Percentiles rank a stretch among this genome's conserved stretches.
phyloP scores from a whole-genome alignment of 2,329 filamentous ascomycete genomes.

The Colletotrichum brevisporum region DNA sequence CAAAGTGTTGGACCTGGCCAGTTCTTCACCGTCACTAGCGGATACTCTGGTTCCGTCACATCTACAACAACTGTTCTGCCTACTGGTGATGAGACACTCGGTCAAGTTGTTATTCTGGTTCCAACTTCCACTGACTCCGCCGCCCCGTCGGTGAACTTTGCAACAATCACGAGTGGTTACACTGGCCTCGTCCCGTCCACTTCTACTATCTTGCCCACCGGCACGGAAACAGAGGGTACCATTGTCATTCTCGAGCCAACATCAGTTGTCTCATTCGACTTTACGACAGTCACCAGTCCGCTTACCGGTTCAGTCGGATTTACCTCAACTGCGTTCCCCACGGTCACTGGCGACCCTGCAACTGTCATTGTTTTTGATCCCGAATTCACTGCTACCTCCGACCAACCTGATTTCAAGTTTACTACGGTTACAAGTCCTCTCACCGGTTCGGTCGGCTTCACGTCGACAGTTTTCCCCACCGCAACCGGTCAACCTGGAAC shows the following conservation, averaged over 20 bases:
- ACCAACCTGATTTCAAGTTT: neutral
- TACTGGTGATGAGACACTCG: neutral
- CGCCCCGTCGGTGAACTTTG: neutral
- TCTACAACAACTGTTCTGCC: slow-evolving; percentile 4
- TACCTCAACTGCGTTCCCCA: slow-evolving; percentile 5
- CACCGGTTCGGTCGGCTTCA: neutral
- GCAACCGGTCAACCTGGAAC: slow-evolving; percentile 4
- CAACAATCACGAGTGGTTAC: slow-evolving; percentile 17
- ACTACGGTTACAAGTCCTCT: slow-evolving; percentile 4
- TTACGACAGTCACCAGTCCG: slow-evolving; percentile 24
- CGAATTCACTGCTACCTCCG: neutral
- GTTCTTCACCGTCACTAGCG: slow-evolving; percentile 6
- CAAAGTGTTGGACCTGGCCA: neutral
- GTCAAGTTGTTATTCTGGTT: neutral
- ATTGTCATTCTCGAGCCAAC: slow-evolving; percentile 22
- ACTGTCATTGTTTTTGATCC: neutral
- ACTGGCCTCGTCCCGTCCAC: slow-evolving; percentile 2
- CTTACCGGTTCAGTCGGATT: neutral
- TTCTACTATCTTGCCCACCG: slow-evolving; percentile 24
- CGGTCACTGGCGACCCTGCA: slow-evolving; percentile 5
- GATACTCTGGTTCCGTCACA: neutral
- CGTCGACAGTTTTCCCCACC: slow-evolving; percentile 20
- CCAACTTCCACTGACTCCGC: neutral
- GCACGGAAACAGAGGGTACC: slow-evolving; percentile 5
- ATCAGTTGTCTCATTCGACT: neutral